A percentile compares a stretch with the other conserved stretches of the same genome.
phyloP scores from a whole-genome alignment of 164 flowering plant genomes.

The Tetracentron sinense region DNA sequence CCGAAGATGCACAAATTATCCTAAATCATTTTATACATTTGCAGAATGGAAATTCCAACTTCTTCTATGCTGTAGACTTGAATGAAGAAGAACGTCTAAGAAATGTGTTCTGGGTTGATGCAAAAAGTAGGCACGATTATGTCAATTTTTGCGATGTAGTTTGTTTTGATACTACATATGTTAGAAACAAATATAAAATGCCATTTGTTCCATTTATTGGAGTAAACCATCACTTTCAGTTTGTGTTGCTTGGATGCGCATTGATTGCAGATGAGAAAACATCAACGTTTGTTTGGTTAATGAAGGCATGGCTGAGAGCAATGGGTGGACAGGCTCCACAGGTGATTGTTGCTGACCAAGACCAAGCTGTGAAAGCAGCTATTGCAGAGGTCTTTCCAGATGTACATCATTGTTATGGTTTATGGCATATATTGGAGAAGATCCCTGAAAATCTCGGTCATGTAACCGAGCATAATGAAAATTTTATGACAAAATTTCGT shows the following conservation, averaged over 20 bases:
- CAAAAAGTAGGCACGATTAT: conserved; percentile 48
- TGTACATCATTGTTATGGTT: conserved; percentile 42
- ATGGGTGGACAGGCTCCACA: conserved; percentile 55
- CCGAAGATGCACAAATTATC: conserved; percentile 45
- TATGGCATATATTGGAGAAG: conserved; percentile 43
- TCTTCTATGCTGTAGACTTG: conserved; percentile 55
- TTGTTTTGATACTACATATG: conserved; percentile 43
- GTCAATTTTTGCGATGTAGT: conserved; percentile 45
- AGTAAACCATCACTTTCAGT: conserved; percentile 53
- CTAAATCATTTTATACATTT: conserved; percentile 48
- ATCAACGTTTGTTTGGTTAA: conserved; percentile 46
- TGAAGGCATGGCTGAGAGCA: conserved; percentile 62
- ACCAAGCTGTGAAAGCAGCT: conserved; percentile 30
- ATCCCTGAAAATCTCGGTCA: conserved; percentile 41
- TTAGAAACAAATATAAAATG: conserved; percentile 44
- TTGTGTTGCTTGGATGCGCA: conserved; percentile 57
- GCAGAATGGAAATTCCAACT: conserved; percentile 43
- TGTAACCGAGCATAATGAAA: conserved; percentile 38
- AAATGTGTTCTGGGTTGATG: conserved; percentile 61
- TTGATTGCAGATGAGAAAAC: conserved; percentile 43
- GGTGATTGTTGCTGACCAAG: conserved; percentile 53
- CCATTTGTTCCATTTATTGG: conserved; percentile 57
- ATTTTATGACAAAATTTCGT: conserved; percentile 41
- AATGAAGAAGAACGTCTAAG: conserved; percentile 48
- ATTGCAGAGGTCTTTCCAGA: conserved; percentile 48